These are phyloP conservation scores for Ilex paraguariensis DNA, from an alignment of 305 asterid species.

Conservation along the genomic window DNA sequence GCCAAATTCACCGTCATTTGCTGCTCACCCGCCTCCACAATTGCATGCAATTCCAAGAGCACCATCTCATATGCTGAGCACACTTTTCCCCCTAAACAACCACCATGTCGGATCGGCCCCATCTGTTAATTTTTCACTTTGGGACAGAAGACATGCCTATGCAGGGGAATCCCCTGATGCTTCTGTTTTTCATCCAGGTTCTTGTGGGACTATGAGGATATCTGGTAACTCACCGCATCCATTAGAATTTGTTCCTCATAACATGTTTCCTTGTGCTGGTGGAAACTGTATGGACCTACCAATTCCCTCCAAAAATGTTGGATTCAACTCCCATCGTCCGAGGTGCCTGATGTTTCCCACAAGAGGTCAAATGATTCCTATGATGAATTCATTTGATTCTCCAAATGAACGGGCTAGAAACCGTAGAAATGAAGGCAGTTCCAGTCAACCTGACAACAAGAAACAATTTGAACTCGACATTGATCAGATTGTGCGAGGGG, in stretches of 20 bases:
- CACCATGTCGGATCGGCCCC: constrained; percentile 99
- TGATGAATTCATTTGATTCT: constrained; percentile 2
- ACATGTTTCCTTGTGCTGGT: constrained; percentile 56
- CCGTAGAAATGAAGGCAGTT: constrained; percentile 29
- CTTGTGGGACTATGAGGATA: constrained; percentile 79
- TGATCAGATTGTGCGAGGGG: constrained; percentile 83
- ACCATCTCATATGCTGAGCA: constrained; percentile 61
- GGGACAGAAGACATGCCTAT: constrained; percentile 75
- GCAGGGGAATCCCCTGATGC: constrained; percentile 86
- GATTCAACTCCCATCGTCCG: constrained; percentile 77
- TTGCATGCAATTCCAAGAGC: constrained; percentile 79
- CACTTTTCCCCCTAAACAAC: constrained; percentile 58
- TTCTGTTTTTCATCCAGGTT: constrained; percentile 84
- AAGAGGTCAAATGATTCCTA: constrained; percentile 38
- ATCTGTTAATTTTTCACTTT: constrained; percentile 67
- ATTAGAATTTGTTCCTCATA: constrained; percentile 68
- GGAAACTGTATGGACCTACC: constrained; percentile 67
- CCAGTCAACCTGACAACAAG: constrained; percentile 72
- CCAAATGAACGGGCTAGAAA: constrained; percentile 1
- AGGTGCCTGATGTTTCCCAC: constrained; percentile 81
- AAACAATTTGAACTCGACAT: constrained; percentile 95
- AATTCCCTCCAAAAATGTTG: constrained; percentile 62
- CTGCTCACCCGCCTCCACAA: constrained; percentile 42
- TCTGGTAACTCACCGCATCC: constrained; percentile 87
- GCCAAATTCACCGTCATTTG: constrained; percentile 84